phyloP scores from a whole-genome alignment of 2,329 filamentous ascomycete genomes.

The Microdochium bolleyi region DNA sequence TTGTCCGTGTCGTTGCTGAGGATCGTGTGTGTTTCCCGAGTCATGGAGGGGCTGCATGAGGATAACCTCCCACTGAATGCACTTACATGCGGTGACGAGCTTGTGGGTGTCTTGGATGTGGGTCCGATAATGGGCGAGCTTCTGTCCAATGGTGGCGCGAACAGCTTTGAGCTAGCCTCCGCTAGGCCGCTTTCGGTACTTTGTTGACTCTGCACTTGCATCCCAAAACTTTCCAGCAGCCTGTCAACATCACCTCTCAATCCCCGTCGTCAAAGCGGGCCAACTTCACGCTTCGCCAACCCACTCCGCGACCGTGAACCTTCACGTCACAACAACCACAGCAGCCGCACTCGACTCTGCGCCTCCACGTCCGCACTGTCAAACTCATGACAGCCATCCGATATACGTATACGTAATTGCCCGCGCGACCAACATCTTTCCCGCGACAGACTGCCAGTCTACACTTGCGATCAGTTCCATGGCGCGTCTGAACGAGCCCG shows the following conservation, averaged over 20 bases:
- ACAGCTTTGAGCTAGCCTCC: slow-evolving; percentile 3
- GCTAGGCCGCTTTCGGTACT: slow-evolving; percentile 13
- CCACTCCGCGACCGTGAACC: not conserved
- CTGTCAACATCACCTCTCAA: slow-evolving; percentile 7
- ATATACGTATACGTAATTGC: not conserved
- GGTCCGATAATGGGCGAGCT: too few relatives aligned
- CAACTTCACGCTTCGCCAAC: not conserved
- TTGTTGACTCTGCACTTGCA: slow-evolving; percentile 13
- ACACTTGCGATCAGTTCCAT: slow-evolving; percentile 37
- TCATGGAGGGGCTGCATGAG: not conserved
- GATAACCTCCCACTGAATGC: too few relatives aligned
- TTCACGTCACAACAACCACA: not conserved
- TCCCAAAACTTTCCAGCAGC: slow-evolving; percentile 10
- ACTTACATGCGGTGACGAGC: too few relatives aligned
- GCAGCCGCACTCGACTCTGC: not conserved
- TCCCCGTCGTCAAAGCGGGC: not conserved
- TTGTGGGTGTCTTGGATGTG: too few relatives aligned
- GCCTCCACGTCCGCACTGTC: not conserved
- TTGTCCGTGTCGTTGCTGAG: too few relatives aligned
- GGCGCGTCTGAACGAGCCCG: slow-evolving; percentile 74
- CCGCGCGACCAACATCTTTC: not conserved
- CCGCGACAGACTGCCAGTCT: not conserved
- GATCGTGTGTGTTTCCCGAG: not conserved
- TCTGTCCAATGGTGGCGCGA: too few relatives aligned
- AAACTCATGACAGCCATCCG: not conserved